Percentiles rank a stretch among this genome's conserved stretches.
phyloP scores from a whole-genome alignment of 1,139 yeast species.

The Candida tetrigidarum region DNA sequence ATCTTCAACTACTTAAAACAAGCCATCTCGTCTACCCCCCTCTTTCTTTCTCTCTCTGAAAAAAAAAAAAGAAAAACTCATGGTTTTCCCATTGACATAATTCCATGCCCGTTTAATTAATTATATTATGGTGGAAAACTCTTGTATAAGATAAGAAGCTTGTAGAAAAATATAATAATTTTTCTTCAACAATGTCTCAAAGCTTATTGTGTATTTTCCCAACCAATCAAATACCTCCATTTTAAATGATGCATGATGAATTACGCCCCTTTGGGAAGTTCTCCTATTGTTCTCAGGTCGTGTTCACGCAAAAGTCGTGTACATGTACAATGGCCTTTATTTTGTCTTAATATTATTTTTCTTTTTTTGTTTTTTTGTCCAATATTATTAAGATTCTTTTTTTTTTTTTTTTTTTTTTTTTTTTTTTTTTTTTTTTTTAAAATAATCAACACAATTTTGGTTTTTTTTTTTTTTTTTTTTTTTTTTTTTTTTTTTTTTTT shows the following conservation, averaged over 20 bases:
- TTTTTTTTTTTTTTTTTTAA: not conserved
- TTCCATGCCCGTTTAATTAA: not conserved
- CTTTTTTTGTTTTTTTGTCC: slow-evolving; percentile 4
- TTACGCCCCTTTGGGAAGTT: slow-evolving; percentile 1
- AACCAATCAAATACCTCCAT: not conserved
- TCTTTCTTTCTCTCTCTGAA: not conserved
- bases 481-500: not conserved
- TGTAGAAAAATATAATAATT: not conserved
- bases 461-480: slow-evolving; percentile 3
- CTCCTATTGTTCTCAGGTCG: not conserved
- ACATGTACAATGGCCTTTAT: not conserved
- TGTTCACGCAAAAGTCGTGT: not conserved
- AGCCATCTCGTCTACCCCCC: too few relatives aligned
- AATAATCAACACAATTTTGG: not conserved
- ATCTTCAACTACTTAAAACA: too few relatives aligned
- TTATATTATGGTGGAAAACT: not conserved
- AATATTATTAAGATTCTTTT: not conserved
- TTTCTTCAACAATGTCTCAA: not conserved
- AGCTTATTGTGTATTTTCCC: not conserved
- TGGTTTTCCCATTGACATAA: slow-evolving; percentile 1
- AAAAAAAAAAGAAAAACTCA: not conserved
- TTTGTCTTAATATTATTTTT: slow-evolving; percentile 9
- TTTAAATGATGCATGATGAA: not conserved
- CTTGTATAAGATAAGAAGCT: not conserved
- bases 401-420: not conserved